Evolutionary conservation across 257 asterid genomes (phyloP), one percentile per base, ranked within the genome.

Genomic region (Rubia yunnanensis): DNA sequence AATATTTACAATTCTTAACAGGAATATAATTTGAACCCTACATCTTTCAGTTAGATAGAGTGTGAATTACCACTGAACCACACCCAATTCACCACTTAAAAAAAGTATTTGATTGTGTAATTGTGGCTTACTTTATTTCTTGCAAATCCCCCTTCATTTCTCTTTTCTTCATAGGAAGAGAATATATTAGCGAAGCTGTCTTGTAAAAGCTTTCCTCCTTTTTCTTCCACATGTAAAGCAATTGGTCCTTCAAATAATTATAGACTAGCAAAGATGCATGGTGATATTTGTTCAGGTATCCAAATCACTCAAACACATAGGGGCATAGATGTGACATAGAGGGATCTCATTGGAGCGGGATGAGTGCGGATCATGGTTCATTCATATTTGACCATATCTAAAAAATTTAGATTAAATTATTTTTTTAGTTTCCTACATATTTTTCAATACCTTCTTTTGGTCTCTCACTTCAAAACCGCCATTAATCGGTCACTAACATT

Each of bases 281-380:
- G 18, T 41, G 70, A 73, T 73, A 73, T 68, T 76, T 76, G 81
- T 65, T 76, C 73, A 76, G 71, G 76, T 76, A 82, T 76, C 71
- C 77, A 71, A 53, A 69, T 68, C 59, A 69, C 55, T 15, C 55
- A 13, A 49, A 49, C 8, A 17, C 24, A 49, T 22, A 49, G 24
- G 15, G 55, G 1, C 55, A 49, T 6, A 49, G 24, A 49, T 15
- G 55, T 52, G 57, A 20, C 23, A 41, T 41, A 41, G 3, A 41
- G 3, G 11, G 2, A 48, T 17, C 18, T n/a, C n/a, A 48, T 48
- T 15, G 4, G 3, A 22, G 34, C 38, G n/a, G n/a, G n/a, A n/a
- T n/a, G n/a, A n/a, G n/a, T n/a, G n/a, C n/a, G n/a, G n/a, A n/a
- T n/a, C n/a, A n/a, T n/a, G n/a, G n/a, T n/a, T n/a, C n/a, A n/a